Conservation (phyloP, 441 rosid genomes). For the Breynia disticha region DNA sequence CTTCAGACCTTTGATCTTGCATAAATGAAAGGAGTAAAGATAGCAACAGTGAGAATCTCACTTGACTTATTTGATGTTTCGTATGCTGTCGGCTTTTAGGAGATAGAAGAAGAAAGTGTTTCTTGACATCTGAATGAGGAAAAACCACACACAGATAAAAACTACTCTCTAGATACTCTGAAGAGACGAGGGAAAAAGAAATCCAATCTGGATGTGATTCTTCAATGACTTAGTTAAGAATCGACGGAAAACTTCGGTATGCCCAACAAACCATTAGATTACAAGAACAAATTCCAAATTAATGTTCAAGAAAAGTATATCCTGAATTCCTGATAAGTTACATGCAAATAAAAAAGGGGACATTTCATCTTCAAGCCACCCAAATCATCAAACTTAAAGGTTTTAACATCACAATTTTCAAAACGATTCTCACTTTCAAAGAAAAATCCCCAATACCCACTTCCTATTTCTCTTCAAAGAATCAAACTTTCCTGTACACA, state of each 20-base stretch:
- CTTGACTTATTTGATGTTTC: slow-evolving; percentile 9
- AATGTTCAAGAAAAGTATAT: slow-evolving; percentile 3
- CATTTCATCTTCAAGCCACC: no score
- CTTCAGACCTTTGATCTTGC: slow-evolving; percentile 10
- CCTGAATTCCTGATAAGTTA: not conserved
- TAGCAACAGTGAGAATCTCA: slow-evolving; percentile 28
- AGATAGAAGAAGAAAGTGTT: slow-evolving; percentile 10
- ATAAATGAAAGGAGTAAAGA: slow-evolving; percentile 8
- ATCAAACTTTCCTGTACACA: slow-evolving; percentile 3
- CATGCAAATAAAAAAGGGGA: not conserved
- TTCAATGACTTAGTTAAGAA: slow-evolving; percentile 9
- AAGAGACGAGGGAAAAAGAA: not conserved
- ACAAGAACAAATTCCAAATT: slow-evolving; percentile 11
- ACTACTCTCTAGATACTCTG: slow-evolving; percentile 10
- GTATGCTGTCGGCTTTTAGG: slow-evolving; percentile 1
- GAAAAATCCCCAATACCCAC: slow-evolving; percentile 1
- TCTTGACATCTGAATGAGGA: slow-evolving; percentile 9
- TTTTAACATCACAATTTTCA: not conserved
- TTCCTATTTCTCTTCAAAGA: not conserved
- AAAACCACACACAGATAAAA: slow-evolving; percentile 6
- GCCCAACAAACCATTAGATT: slow-evolving; percentile 18
- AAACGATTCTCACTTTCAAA: not conserved
- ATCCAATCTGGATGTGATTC: slow-evolving; percentile 19
- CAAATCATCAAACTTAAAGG: not conserved
- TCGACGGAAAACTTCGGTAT: slow-evolving; percentile 26